Evolutionary conservation across 257 asterid genomes (phyloP), one percentile per base, ranked within the genome.

Genomic region (Linaria vulgaris): DNA sequence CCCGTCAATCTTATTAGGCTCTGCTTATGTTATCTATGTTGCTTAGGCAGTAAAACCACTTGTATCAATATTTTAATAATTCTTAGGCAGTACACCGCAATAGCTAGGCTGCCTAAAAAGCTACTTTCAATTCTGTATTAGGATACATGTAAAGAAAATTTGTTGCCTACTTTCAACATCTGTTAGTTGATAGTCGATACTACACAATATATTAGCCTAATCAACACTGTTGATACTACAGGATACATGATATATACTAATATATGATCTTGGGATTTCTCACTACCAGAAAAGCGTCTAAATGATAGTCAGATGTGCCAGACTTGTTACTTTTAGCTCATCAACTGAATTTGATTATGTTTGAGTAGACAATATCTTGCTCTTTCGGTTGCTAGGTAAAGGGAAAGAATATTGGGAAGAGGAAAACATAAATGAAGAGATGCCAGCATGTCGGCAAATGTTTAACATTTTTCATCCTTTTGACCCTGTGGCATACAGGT

Each of bases 401-500:
- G 96, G 95, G 34, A 72, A 80, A 72, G 74, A 81, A 11, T 92
- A 92, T 63, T 89, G 96, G 99, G 91, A 82, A 76, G 97, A 82
- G 52, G 91, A 82, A 74, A 78, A 64, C 61, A 75, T 89, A 69
- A 76, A 72, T 43, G 97, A 92, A 87, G 99, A 92, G 80, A 85
- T 89, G 85, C 99, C 96, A 65, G 92, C 94, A 46, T 92, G 99
- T 68, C 83, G 85, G 20, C 88, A 82, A 72, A 89, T 89, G 97
- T 87, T 89, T 53, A 89, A 92, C 80, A 82, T 92, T 63, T 92
- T 92, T 80, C 99, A 92, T 73, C 97, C 99, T 60, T 92, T 85
- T 68, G 99, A 92, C 74, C 99, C 97, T 15, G 97, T 94, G 75
- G 99, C 97, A 41, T 94, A 87, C 74, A 79, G 99, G 99, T 87